These are phyloP conservation scores for Pogostemon cablin DNA, from an alignment of 257 asterid genomes.

Conservation along the genomic window DNA sequence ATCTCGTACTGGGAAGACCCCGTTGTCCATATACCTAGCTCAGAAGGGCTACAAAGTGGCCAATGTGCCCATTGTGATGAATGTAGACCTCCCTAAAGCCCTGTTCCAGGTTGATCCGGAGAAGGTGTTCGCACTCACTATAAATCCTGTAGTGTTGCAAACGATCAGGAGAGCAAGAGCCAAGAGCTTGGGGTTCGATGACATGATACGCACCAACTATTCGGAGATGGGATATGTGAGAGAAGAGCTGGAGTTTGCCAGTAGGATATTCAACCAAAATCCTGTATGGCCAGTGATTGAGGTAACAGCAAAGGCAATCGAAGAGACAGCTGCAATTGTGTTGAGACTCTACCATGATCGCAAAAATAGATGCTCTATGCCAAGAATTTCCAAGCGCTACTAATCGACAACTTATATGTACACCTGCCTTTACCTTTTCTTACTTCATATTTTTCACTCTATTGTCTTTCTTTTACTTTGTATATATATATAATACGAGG, in stretches of 20 bases:
- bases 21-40: slow-evolving; percentile 79
- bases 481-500: too few relatives aligned
- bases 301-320: slow-evolving; percentile 91
- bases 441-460: too few relatives aligned
- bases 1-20: slow-evolving; percentile 94
- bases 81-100: slow-evolving; percentile 59
- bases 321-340: slow-evolving; percentile 94
- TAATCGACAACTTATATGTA: slow-evolving; percentile 21
- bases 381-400: slow-evolving; percentile 85
- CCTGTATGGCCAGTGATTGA: slow-evolving; percentile 98
- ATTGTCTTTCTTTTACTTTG: too few relatives aligned
- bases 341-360: slow-evolving; percentile 85
- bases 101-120: slow-evolving; percentile 82
- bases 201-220: slow-evolving; percentile 55
- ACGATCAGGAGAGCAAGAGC: slow-evolving; percentile 86
- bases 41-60: slow-evolving; percentile 99
- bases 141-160: slow-evolving; percentile 73
- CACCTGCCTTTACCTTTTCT: too few relatives aligned
- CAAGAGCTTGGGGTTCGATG: slow-evolving; percentile 70
- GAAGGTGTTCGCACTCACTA: slow-evolving; percentile 87
- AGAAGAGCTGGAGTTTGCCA: slow-evolving; percentile 74
- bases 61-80: slow-evolving; percentile 87
- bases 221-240: slow-evolving; percentile 72
- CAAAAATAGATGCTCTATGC: slow-evolving; percentile 89
- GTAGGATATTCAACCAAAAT: slow-evolving; percentile 66